phyloP scores from a whole-genome alignment of 202 grass and related monocot species.

The Saccharum hybrid region DNA sequence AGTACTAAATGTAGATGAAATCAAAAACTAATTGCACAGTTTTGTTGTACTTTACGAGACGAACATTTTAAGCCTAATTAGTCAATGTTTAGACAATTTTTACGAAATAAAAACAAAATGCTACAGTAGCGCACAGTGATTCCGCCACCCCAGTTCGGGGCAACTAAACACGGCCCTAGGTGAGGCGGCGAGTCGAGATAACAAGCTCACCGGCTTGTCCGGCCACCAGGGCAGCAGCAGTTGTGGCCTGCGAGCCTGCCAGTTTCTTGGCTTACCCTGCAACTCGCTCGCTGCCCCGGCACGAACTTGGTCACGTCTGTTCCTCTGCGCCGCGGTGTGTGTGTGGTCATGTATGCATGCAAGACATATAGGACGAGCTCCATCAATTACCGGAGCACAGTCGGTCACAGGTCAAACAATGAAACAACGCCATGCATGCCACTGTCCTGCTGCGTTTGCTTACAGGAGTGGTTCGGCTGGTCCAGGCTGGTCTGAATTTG shows the following conservation, averaged over 20 bases:
- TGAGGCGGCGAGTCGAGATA: constrained; percentile 29
- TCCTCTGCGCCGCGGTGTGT: constrained; percentile 13
- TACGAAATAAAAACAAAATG: too few relatives aligned
- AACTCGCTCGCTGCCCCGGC: not conserved
- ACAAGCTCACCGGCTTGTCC: not conserved
- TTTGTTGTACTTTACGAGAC: too few relatives aligned
- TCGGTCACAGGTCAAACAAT: constrained; percentile 49
- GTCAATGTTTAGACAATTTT: too few relatives aligned
- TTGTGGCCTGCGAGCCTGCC: constrained; percentile 27
- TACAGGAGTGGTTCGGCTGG: too few relatives aligned
- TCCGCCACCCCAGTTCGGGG: too few relatives aligned
- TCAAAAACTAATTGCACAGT: too few relatives aligned
- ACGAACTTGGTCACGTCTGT: constrained; percentile 22
- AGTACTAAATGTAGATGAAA: too few relatives aligned
- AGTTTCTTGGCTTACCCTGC: constrained; percentile 31
- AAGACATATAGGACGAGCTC: constrained; percentile 41
- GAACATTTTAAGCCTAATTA: too few relatives aligned
- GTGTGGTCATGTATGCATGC: not conserved
- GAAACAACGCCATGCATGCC: constrained; percentile 30
- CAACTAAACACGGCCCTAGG: too few relatives aligned
- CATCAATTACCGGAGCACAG: constrained; percentile 51
- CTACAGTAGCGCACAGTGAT: too few relatives aligned
- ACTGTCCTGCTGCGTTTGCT: constrained; percentile 27
- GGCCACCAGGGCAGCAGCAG: not conserved
- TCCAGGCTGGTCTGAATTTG: too few relatives aligned